A percentile compares a stretch with the other conserved stretches of the same genome.
phyloP scores from a whole-genome alignment of 1,284 basidiomycete species.

The Macrocystidia cucumis region DNA sequence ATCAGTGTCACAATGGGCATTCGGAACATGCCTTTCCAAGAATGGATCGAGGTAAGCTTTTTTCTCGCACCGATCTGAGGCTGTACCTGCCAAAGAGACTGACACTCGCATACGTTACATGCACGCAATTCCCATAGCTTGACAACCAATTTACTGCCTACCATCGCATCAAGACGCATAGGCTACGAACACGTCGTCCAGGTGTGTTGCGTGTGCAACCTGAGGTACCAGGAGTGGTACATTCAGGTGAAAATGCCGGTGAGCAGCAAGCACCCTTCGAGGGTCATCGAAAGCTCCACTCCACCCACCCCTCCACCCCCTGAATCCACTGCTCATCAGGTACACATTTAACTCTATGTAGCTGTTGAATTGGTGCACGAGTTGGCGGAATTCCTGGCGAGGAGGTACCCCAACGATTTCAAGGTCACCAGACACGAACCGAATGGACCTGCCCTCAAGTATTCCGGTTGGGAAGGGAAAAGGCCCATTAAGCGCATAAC shows the following conservation, averaged over 20 bases:
- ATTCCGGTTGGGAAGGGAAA: constrained; percentile 42
- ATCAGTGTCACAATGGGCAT: constrained; percentile 67
- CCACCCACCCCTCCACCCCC: too few species aligned
- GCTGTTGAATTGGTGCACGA: constrained; percentile 62
- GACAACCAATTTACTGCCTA: constrained; percentile 48
- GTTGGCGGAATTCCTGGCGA: constrained; percentile 56
- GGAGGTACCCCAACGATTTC: constrained; percentile 55
- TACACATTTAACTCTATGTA: constrained; percentile 14
- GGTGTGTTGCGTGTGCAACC: constrained; percentile 43
- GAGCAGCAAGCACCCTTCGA: constrained; percentile 10
- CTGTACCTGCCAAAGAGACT: background rate
- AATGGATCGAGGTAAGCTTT: constrained; percentile 55
- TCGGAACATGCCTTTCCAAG: constrained; percentile 54
- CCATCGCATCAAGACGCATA: constrained; percentile 44
- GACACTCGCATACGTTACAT: too few species aligned
- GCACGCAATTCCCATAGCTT: too few species aligned
- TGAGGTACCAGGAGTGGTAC: constrained; percentile 37
- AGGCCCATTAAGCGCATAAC: constrained; percentile 39
- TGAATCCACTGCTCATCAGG: too few species aligned
- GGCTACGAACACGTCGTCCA: constrained; percentile 41
- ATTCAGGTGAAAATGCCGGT: constrained; percentile 50
- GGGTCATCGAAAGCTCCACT: too few species aligned
- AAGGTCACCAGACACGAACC: constrained; percentile 32
- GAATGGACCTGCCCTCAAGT: constrained; percentile 5
- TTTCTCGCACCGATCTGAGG: background rate